Percentiles rank a stretch among this genome's conserved stretches.
These are phyloP conservation scores for Chernovozyma aurita DNA, from an alignment of 1,139 yeast species.

Conservation along the genomic window DNA sequence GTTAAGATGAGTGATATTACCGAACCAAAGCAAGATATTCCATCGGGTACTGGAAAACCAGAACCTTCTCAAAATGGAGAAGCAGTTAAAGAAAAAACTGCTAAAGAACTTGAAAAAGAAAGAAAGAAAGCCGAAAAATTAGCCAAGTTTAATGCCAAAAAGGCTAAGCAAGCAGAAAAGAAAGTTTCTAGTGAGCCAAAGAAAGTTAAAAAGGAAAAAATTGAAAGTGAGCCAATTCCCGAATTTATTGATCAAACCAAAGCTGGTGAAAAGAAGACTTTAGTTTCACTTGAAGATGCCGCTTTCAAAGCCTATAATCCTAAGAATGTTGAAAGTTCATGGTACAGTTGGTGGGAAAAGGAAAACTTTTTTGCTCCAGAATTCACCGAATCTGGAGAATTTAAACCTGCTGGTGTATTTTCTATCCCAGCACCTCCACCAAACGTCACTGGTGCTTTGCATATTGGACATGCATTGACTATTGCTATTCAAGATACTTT, in stretches of 20 bases:
- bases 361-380: conserved; percentile 88
- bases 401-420: conserved; percentile 79
- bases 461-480: conserved; percentile 97
- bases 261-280: conserved; percentile 86
- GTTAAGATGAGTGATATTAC: conserved; percentile 1
- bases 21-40: conserved; percentile 3
- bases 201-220: conserved; percentile 71
- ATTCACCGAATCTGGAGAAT: conserved; percentile 65
- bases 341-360: conserved; percentile 98
- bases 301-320: conserved; percentile 94
- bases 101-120: conserved; percentile 85
- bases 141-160: conserved; percentile 91
- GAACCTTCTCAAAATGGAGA: conserved; percentile 13
- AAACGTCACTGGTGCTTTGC: conserved; percentile 97
- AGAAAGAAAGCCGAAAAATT: conserved; percentile 94
- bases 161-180: conserved; percentile 66
- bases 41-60: conserved; percentile 9
- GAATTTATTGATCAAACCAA: conserved; percentile 78
- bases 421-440: conserved; percentile 98
- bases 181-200: conserved; percentile 40
- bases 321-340: conserved; percentile 86
- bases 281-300: conserved; percentile 84
- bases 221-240: conserved; percentile 66
- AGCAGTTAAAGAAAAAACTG: conserved; percentile 45
- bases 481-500: conserved; percentile 92